Base-by-base conservation (phyloP, 805 yeast species). In the Maudiozyma serrabonitensis region DNA sequence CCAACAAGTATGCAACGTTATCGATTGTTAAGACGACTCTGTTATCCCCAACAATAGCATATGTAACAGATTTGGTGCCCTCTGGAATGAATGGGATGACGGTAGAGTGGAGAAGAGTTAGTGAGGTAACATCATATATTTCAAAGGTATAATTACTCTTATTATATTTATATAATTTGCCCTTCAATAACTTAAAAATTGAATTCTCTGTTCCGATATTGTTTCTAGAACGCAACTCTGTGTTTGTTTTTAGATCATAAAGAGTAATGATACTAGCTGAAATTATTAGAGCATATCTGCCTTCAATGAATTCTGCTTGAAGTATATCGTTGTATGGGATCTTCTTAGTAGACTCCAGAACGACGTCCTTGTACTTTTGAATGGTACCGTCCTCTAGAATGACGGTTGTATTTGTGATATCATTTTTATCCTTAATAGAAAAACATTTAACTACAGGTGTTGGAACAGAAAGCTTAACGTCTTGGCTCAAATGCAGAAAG, bases 341-440 rank as follows among this genome's bases (percentile, higher is more conserved):
- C 8, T 31, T 41, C 6, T 50, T 35, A 12, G 47, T 37, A 6
- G 41, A 46, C 2, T 18, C 39, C 16, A 49, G 21, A 12, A 28
- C 35, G 21, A n/a, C 35, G 31, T 45, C 50, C 23, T 46, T 62
- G 50, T 56, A 65, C 15, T 60, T 50, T 47, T 62, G 63, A 26
- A 67, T 54, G 16, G 60, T 50, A 16, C 70, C 70, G 46, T 56
- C 58, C 46, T 59, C 51, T 23, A 65, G 56, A 5, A 63, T 58
- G 1, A 52, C 59, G 16, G 58, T 48, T 15, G 64, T 58, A 2
- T 43, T 41, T 4, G 38, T 40, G n/a, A 47, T 41, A 18, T 40
- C 32, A n/a, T 49, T 52, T 26, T 52, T 54, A 28, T 53, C 52
- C 6, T 11, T 46, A 7, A 18, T 23, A 28, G 51, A 47, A 13